phyloP scores from a whole-genome alignment of 495 filamentous ascomycete genomes.

The Aspergillus baeticus region DNA sequence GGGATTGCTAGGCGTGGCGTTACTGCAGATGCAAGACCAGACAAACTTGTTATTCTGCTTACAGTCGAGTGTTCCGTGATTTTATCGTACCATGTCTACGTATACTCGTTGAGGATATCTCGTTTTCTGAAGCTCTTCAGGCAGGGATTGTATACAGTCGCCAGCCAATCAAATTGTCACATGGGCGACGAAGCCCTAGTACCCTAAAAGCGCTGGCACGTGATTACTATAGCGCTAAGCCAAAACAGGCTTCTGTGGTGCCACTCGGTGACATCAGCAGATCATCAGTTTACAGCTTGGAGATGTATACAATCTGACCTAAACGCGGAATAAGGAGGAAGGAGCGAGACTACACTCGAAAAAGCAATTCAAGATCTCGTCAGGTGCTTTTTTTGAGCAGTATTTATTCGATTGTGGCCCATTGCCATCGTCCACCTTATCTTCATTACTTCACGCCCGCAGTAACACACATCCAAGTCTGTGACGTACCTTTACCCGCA shows the following conservation, averaged over 20 bases:
- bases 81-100: not conserved
- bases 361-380: too few species aligned
- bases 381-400: too few species aligned
- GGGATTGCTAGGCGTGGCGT: not conserved
- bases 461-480: slow-evolving; percentile 11
- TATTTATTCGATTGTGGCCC: too few species aligned
- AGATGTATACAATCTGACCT: not conserved
- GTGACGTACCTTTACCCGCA: slow-evolving; percentile 40
- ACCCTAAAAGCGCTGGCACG: slow-evolving; percentile 14
- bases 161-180: slow-evolving; percentile 9
- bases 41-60: too few species aligned
- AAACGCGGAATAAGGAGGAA: not conserved
- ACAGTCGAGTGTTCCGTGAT: too few species aligned
- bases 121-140: too few species aligned
- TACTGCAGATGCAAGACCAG: too few species aligned
- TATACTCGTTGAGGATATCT: too few species aligned
- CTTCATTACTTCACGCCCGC: not conserved
- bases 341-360: not conserved
- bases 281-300: not conserved
- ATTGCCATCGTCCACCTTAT: too few species aligned
- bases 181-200: slow-evolving; percentile 8
- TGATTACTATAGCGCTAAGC: slow-evolving; percentile 16
- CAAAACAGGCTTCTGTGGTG: slow-evolving; percentile 1
- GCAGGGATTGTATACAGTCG: not conserved
- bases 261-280: slow-evolving; percentile 22